Percentiles rank a stretch among this genome's conserved stretches.
phyloP scores from a whole-genome alignment of 2,329 filamentous ascomycete genomes.

The Ceratocystis lukuohia region DNA sequence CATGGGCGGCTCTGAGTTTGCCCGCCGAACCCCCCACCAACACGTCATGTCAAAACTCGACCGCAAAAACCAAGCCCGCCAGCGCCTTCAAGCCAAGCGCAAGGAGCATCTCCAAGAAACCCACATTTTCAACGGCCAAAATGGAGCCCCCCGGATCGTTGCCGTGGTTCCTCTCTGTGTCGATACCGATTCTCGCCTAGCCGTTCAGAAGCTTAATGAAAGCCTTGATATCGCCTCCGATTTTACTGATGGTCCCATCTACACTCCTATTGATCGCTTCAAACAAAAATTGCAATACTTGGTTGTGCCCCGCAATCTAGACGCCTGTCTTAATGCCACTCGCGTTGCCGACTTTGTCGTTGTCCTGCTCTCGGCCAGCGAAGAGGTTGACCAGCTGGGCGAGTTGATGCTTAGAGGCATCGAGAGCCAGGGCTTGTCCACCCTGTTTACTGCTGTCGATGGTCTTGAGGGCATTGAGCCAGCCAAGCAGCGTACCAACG shows the following conservation, averaged over 20 bases:
- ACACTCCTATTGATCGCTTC: slow-evolving; percentile 72
- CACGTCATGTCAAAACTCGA: slow-evolving; percentile 97
- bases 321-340: slow-evolving; percentile 70
- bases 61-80: slow-evolving; percentile 85
- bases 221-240: slow-evolving; percentile 68
- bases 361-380: slow-evolving; percentile 65
- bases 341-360: slow-evolving; percentile 84
- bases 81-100: slow-evolving; percentile 72
- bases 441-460: slow-evolving; percentile 74
- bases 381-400: slow-evolving; percentile 73
- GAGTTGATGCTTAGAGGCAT: slow-evolving; percentile 76
- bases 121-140: slow-evolving; percentile 70
- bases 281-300: slow-evolving; percentile 89
- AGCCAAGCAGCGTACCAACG: slow-evolving; percentile 61
- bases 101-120: slow-evolving; percentile 67
- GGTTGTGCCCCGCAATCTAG: slow-evolving; percentile 57
- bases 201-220: slow-evolving; percentile 56
- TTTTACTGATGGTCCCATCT: slow-evolving; percentile 40
- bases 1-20: slow-evolving; percentile 51
- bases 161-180: slow-evolving; percentile 74
- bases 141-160: slow-evolving; percentile 77
- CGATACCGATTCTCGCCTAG: slow-evolving; percentile 53
- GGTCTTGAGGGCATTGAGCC: slow-evolving; percentile 66
- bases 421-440: slow-evolving; percentile 89
- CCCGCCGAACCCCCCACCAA: slow-evolving; percentile 81